Percentiles rank a stretch among this genome's conserved stretches.
phyloP scores from a whole-genome alignment of 2,329 filamentous ascomycete species.

The Arthrobotrys iridis region DNA sequence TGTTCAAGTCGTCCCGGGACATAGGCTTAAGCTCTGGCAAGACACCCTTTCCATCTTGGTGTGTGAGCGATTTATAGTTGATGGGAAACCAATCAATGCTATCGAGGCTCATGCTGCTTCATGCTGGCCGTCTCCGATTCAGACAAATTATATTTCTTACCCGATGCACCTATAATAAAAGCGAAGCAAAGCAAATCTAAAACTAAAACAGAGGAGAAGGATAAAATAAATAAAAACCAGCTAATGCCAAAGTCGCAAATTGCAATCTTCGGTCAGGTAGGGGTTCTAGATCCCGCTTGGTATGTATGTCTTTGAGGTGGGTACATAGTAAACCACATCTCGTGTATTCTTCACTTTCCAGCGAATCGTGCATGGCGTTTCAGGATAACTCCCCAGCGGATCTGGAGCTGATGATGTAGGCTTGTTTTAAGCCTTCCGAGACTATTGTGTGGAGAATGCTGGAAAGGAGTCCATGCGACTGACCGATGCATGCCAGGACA shows the following conservation, averaged over 20 bases:
- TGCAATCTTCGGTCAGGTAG: not conserved
- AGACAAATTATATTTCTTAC: no score
- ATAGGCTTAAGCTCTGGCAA: not conserved
- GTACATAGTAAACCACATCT: not conserved
- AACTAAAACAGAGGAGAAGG: no score
- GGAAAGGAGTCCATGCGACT: not conserved
- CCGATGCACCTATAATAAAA: no score
- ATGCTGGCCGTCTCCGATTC: not conserved
- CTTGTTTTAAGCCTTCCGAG: slow-evolving; percentile 24
- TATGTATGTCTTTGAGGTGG: no score
- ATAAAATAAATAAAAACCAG: not conserved
- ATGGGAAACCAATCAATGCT: not conserved
- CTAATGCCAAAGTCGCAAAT: not conserved
- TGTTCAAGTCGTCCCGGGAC: not conserved
- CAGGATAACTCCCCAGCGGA: slow-evolving; percentile 22
- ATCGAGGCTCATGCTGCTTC: not conserved
- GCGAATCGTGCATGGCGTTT: slow-evolving; percentile 39
- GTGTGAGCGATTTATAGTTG: slow-evolving; percentile 9
- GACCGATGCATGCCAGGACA: slow-evolving; percentile 13
- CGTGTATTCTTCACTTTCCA: slow-evolving; percentile 2
- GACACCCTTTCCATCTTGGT: no score
- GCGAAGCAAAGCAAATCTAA: no score
- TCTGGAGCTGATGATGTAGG: slow-evolving; percentile 33
- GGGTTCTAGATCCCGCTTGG: slow-evolving; percentile 42
- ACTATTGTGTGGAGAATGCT: slow-evolving; percentile 18